Conservation (phyloP, 164 flowering plant species). For the Warburgia ugandensis region DNA sequence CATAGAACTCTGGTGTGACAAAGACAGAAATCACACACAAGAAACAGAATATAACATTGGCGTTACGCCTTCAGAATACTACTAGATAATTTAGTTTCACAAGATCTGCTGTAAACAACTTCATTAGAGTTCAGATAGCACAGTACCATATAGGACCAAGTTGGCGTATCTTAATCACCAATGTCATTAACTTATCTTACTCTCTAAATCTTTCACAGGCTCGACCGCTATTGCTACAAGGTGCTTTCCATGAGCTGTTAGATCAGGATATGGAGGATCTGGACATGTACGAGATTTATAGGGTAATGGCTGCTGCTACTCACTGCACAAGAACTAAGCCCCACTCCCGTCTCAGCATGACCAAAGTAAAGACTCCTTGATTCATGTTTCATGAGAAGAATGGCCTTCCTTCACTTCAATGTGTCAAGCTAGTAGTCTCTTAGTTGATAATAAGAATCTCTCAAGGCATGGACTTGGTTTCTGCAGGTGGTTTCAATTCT, state of each 20-base stretch:
- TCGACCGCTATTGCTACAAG: slow-evolving; percentile 16
- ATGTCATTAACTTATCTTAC: background rate
- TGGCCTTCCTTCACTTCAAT: background rate
- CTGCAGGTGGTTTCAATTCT: slow-evolving; percentile 30
- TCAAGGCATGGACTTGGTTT: background rate
- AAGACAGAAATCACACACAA: too few species aligned
- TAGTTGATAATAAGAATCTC: background rate
- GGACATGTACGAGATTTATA: slow-evolving; percentile 27
- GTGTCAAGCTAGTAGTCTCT: background rate
- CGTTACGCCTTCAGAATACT: too few species aligned
- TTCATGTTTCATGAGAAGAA: background rate
- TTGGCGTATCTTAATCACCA: too few species aligned
- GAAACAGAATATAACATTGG: too few species aligned
- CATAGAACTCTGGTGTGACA: too few species aligned
- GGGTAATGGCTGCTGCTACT: slow-evolving; percentile 28
- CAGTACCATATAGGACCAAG: too few species aligned
- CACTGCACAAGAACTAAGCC: slow-evolving; percentile 22
- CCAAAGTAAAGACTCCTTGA: slow-evolving; percentile 9
- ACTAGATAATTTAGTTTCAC: too few species aligned
- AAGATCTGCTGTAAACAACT: too few species aligned
- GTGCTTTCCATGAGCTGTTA: slow-evolving; percentile 25
- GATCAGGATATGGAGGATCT: slow-evolving; percentile 20
- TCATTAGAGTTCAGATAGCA: too few species aligned
- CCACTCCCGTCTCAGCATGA: slow-evolving; percentile 19
- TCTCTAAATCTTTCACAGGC: slow-evolving; percentile 16